These are phyloP conservation scores for Nelumbo lutea DNA, from an alignment of 164 flowering plant genomes.

Conservation along the genomic window DNA sequence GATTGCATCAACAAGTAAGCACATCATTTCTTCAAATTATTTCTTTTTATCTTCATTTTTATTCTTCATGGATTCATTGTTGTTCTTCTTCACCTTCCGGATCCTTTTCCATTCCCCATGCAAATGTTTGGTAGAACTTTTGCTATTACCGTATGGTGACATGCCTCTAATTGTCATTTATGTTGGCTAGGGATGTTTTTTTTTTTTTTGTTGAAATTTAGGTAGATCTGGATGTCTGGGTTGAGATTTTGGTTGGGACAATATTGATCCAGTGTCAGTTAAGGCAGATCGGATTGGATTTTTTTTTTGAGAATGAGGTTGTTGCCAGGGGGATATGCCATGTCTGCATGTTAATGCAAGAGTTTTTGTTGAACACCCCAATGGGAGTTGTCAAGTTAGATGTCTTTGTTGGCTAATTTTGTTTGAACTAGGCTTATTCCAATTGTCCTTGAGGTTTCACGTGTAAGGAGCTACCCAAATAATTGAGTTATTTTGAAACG, in stretches of 20 bases:
- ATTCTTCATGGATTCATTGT: not conserved
- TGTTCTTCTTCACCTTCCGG: not conserved
- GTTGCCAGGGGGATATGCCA: no score
- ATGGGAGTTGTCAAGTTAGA: not conserved
- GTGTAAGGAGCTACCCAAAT: not conserved
- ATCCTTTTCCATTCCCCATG: not conserved
- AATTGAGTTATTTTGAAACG: not conserved
- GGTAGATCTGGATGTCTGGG: conserved; percentile 13
- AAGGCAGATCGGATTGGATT: conserved; percentile 8
- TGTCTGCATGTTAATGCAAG: not conserved
- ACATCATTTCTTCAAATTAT: not conserved
- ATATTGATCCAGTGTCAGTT: conserved; percentile 3
- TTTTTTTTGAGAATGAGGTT: not conserved
- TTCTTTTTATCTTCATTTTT: not conserved
- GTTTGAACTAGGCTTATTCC: not conserved
- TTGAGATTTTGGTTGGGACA: not conserved
- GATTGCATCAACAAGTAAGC: conserved; percentile 77
- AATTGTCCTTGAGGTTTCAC: not conserved
- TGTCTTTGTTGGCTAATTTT: not conserved
- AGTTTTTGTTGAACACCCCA: not conserved
- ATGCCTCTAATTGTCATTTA: not conserved
- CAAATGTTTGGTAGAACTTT: not conserved
- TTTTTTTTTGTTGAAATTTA: conserved; percentile 9
- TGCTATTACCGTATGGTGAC: not conserved
- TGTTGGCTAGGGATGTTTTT: not conserved